These are phyloP conservation scores for Geranium incanum DNA, from an alignment of 441 rosid species.

Conservation along the genomic window DNA sequence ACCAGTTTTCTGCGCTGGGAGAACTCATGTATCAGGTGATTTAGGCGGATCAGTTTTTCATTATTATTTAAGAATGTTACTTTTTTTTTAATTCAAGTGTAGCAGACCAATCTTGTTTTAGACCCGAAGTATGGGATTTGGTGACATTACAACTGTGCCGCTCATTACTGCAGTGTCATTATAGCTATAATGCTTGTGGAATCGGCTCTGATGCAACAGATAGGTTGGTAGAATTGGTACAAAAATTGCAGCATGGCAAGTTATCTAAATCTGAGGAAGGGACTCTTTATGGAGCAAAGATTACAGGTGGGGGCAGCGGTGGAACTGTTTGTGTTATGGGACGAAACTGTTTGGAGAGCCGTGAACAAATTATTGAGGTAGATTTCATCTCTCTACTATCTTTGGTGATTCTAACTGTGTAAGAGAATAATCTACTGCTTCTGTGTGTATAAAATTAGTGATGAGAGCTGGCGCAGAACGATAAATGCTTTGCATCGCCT, in stretches of 20 bases:
- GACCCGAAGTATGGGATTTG: slow-evolving; percentile 8
- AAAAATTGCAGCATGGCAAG: slow-evolving; percentile 74
- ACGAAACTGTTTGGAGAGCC: slow-evolving; percentile 63
- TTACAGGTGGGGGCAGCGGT: slow-evolving; percentile 95
- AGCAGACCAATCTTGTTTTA: not conserved
- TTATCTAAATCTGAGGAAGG: slow-evolving; percentile 43
- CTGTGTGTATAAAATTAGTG: not conserved
- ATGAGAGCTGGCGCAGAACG: not conserved
- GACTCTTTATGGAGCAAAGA: slow-evolving; percentile 82
- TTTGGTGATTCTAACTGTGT: not conserved
- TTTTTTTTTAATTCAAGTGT: not conserved
- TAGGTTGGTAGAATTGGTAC: slow-evolving; percentile 67
- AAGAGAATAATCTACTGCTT: not conserved
- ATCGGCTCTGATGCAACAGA: slow-evolving; percentile 90
- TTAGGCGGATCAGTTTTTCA: not conserved
- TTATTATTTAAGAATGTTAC: not conserved
- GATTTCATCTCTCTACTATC: not conserved
- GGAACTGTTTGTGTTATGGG: slow-evolving; percentile 90
- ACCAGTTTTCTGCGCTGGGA: slow-evolving; percentile 87
- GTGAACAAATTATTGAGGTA: slow-evolving; percentile 87
- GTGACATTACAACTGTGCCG: not conserved
- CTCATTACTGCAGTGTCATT: slow-evolving; percentile 63
- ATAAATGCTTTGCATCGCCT: not conserved
- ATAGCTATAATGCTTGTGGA: slow-evolving; percentile 94
- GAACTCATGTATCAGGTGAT: slow-evolving; percentile 89